phyloP scores from a whole-genome alignment of 1,139 yeast species.

The Yamadazyma dushanensis region DNA sequence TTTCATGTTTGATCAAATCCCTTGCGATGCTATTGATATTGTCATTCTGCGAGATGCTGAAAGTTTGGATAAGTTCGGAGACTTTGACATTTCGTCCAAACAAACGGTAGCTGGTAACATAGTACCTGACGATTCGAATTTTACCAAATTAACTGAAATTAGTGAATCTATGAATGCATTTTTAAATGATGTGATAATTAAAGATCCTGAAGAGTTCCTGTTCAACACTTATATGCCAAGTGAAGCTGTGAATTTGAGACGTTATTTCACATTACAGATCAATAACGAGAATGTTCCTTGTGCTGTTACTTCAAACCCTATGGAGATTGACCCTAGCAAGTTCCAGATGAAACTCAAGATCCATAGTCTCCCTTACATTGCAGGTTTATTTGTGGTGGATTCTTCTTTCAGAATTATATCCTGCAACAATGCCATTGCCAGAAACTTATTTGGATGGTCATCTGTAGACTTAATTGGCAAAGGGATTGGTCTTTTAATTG shows the following conservation, averaged over 20 bases:
- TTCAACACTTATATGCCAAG: slow-evolving; percentile 29
- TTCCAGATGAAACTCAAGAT: slow-evolving; percentile 55
- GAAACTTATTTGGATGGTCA: slow-evolving; percentile 72
- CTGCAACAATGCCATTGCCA: slow-evolving; percentile 77
- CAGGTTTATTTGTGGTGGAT: slow-evolving; percentile 79
- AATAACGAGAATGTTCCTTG: slow-evolving; percentile 57
- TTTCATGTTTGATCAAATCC: slow-evolving; percentile 85
- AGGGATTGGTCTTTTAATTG: slow-evolving; percentile 59
- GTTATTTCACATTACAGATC: slow-evolving; percentile 62
- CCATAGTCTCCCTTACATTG: slow-evolving; percentile 81
- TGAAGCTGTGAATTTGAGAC: slow-evolving; percentile 51
- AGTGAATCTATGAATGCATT: slow-evolving; percentile 34
- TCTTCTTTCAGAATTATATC: slow-evolving; percentile 53
- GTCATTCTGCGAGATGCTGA: slow-evolving; percentile 37
- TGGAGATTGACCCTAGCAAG: slow-evolving; percentile 43
- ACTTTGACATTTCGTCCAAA: slow-evolving; percentile 34
- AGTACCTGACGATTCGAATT: slow-evolving; percentile 23
- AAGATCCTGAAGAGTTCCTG: slow-evolving; percentile 20
- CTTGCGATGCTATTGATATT: slow-evolving; percentile 75
- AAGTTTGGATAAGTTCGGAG: slow-evolving; percentile 11
- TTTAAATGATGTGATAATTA: slow-evolving; percentile 14
- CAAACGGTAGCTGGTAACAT: slow-evolving; percentile 46
- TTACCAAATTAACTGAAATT: slow-evolving; percentile 26
- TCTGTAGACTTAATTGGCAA: slow-evolving; percentile 48
- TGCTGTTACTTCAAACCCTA: slow-evolving; percentile 63